Conservation (phyloP, 129 eudicot species). For the Ambrosia artemisiifolia region DNA sequence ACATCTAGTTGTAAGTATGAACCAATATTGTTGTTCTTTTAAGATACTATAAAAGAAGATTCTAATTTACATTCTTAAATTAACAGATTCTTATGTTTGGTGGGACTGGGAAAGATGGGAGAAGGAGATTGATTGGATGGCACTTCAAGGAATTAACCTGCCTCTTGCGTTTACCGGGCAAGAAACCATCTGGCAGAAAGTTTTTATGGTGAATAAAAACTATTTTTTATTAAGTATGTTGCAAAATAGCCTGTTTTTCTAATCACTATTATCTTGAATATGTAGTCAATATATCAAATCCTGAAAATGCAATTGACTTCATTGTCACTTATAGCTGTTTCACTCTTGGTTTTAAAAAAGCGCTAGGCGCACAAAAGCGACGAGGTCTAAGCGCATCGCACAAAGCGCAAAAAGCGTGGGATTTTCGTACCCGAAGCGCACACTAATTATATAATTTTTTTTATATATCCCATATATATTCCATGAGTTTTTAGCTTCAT, state of each 20-base stretch:
- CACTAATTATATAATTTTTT: no score
- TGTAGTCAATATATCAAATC: neutral
- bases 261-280: neutral
- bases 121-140: conserved; percentile 99
- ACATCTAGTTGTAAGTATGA: conserved; percentile 85
- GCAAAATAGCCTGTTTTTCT: neutral
- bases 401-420: no score
- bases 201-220: conserved; percentile 58
- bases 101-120: conserved; percentile 99
- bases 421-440: no score
- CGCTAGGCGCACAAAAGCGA: no score
- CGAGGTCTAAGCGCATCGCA: no score
- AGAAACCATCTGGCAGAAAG: conserved; percentile 98
- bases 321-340: neutral
- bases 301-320: neutral
- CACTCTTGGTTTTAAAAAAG: no score
- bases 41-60: neutral
- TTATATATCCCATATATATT: no score
- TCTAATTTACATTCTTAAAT: neutral
- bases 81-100: conserved; percentile 91
- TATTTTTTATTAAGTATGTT: conserved; percentile 11
- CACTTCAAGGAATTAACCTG: conserved; percentile 90
- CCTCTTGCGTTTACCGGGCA: conserved; percentile 97
- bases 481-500: no score
- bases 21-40: neutral